Base-by-base conservation (phyloP, 176 grass and related monocot species). In the Chloris gayana region DNA sequence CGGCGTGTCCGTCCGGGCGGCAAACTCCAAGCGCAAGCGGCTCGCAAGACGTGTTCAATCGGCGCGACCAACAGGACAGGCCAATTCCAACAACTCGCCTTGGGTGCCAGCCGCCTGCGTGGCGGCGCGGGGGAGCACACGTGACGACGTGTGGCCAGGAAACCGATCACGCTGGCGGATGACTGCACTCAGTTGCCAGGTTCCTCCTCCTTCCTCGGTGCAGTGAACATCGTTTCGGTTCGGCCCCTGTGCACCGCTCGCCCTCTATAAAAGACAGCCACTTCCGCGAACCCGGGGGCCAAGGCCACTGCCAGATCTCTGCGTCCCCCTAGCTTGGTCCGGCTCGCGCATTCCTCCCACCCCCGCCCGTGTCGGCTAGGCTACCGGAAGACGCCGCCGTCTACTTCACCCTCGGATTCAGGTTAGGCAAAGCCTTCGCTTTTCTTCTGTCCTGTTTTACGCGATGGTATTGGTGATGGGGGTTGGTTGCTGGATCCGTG, bases 201-300 rank as follows among this genome's bases (percentile, higher is more conserved):
- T n/a, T n/a, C n/a, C n/a, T n/a, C n/a, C n/a, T n/a, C n/a, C n/a
- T n/a, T n/a, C n/a, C n/a, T n/a, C n/a, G n/a, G n/a, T 50, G 47
- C 47, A 50, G 2, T 49, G 46, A 14, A 50, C 47, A n/a, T n/a
- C n/a, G n/a, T n/a, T n/a, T n/a, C n/a, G n/a, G 18, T 54, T 6
- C 19, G 5, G 51, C 22, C 19, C 0, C 19, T 18, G 19, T 15
- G 60, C 38, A 65, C 78, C 53, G 25, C 62, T 39, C 12, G 39
- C n/a, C 53, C 17, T 34, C 41, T 85, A 88, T 88, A 88, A 88
- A 87, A 12, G 9, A 9, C 49, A 0, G 34, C 31, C 4, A 9
- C 4, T 50, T 54, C 38, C 59, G 0, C 1, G 18, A 47, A 13
- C 35, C 11, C 26, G 0, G 17, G 65, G 14, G n/a, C 67, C 82